phyloP scores from a whole-genome alignment of 768 basidiomycete genomes.

The Clathrus columnatus region DNA sequence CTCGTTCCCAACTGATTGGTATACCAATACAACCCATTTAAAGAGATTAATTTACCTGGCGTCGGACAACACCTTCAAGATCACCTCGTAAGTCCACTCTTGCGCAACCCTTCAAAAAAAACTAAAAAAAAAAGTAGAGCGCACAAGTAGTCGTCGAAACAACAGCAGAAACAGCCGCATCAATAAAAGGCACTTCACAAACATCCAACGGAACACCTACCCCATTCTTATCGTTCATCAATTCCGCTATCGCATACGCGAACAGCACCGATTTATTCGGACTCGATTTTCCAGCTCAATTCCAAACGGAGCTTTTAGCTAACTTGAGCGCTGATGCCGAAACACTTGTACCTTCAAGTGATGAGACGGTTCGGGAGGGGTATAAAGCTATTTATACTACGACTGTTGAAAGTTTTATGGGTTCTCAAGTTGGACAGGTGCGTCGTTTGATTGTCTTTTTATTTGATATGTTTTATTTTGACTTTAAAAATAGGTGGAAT shows the following conservation, averaged over 20 bases:
- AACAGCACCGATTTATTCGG: conserved; percentile 42
- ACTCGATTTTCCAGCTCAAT: conserved; percentile 22
- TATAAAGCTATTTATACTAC: conserved; percentile 48
- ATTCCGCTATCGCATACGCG: conserved; percentile 54
- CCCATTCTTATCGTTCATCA: conserved; percentile 46
- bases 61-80: conserved; percentile 56
- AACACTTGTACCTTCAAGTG: conserved; percentile 36
- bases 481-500: conserved; percentile 31
- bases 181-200: conserved; percentile 19
- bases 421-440: conserved; percentile 34
- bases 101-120: neutral
- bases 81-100: conserved; percentile 30
- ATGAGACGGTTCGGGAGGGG: conserved; percentile 39
- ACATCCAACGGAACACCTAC: conserved; percentile 17
- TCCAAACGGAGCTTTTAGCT: conserved; percentile 26
- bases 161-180: conserved; percentile 28
- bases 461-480: neutral
- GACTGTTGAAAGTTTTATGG: conserved; percentile 31
- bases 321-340: conserved; percentile 24
- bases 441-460: neutral
- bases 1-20: neutral
- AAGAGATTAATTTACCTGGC: conserved; percentile 40
- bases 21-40: neutral
- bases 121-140: conserved; percentile 19
- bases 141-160: conserved; percentile 32